These are phyloP conservation scores for Colletotrichum godetiae DNA, from an alignment of 2,329 filamentous ascomycete species.

Conservation along the genomic window DNA sequence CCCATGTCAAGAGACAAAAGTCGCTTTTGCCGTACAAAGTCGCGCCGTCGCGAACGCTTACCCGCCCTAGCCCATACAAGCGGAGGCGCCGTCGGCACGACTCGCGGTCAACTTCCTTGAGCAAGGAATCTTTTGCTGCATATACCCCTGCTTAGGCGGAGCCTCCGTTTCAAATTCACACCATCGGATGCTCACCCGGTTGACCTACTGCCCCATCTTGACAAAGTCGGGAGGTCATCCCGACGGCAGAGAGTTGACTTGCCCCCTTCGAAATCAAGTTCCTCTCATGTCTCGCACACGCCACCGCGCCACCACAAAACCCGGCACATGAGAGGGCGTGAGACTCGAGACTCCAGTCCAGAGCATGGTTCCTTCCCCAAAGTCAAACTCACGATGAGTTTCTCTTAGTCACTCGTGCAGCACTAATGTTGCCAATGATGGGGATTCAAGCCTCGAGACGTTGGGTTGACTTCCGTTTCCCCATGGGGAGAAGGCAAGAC, in stretches of 20 bases:
- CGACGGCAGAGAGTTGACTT: slow-evolving; percentile 3
- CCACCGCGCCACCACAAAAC: background rate
- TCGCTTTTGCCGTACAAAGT: background rate
- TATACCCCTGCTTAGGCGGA: slow-evolving; percentile 13
- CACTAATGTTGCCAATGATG: background rate
- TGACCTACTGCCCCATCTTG: background rate
- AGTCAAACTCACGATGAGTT: background rate
- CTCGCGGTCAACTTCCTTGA: slow-evolving; percentile 24
- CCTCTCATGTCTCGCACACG: background rate
- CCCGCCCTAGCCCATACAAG: background rate
- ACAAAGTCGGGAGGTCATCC: slow-evolving; percentile 8
- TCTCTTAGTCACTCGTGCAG: slow-evolving; percentile 12
- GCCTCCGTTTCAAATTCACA: slow-evolving; percentile 25
- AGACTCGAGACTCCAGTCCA: background rate
- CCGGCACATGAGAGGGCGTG: background rate
- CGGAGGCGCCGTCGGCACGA: slow-evolving; percentile 21
- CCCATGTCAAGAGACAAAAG: background rate
- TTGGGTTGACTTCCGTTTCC: background rate
- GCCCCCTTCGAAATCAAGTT: background rate
- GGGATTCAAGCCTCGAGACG: background rate
- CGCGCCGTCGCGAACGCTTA: background rate
- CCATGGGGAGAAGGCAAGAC: background rate
- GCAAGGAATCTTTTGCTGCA: background rate
- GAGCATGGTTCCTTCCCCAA: background rate
- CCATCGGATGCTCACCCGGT: slow-evolving; percentile 19